Base-by-base conservation (phyloP, 164 flowering plant genomes). In the Annona cherimola region DNA sequence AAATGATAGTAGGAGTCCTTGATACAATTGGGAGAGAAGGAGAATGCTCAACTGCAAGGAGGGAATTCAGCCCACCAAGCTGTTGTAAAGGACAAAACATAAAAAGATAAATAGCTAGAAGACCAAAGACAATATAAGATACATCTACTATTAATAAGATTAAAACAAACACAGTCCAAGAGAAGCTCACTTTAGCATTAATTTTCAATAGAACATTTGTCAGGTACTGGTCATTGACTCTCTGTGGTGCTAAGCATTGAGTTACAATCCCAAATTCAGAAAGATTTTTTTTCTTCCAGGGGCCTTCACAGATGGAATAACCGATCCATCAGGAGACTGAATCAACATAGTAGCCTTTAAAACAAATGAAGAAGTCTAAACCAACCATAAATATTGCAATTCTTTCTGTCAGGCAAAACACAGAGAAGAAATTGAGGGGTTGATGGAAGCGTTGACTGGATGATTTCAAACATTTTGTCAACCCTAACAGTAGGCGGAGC, bases 31-130 rank as follows among this genome's bases (percentile, higher is more conserved):
- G 96, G 2, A 88, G 84, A 0, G 81, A 63, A 5, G 83, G 83
- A 3, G 86, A 55, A 7, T 42, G 78, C 72, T 94, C 99, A 50
- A 84, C 73, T 43, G 85, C 73, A 39, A 94, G 77, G 54, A 87
- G 0, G 0, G 94, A 85, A 73, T 95, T 95, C 43, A 95, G 66
- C 2, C 99, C 99, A 71, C 99, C 97, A 70, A 95, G 90, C 99
- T 95, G 84, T n/a, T 20, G n/a, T 6, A 75, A 69, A 45, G 11
- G 35, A 26, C 35, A 50, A 50, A 50, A 3, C 14, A 50, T 4
- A 50, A 50, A 16, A 16, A 50, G 57, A 16, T 50, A 2, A 16
- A 9, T 16, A 50, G 57, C 11, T 50, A 50, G 57, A 50, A 26
- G 35, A 67, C 19, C 19, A 66, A 64, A 14, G 45, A 61, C 26